Evolutionary conservation across 2,329 filamentous ascomycete species (phyloP), one percentile per base, ranked within the genome.

Genomic region (Saccharata proteae): DNA sequence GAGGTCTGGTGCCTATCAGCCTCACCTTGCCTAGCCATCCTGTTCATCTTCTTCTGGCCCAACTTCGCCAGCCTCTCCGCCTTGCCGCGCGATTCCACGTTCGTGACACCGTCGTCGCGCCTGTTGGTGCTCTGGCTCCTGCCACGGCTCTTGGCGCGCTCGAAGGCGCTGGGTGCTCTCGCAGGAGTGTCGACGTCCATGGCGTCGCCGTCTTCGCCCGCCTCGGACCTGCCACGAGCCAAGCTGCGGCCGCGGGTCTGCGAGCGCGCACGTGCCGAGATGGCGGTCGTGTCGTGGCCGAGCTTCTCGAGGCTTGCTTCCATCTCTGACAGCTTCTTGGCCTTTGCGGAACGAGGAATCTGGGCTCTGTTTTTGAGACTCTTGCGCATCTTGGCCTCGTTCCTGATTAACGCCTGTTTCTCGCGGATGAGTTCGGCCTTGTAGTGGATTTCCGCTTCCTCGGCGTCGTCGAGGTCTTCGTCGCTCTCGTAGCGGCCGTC

Each of bases 1-100:
- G 81, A 80, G 34, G 77, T 77, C 39, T 76, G 75, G 62, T 96
- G 88, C 54, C 92, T 76, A 69, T 98, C 90, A 39, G 80, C 86
- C 66, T 98, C 90, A 68, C 90, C 90, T 69, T 92, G 83, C 58
- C 86, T 77, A 26, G 90, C 90, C 80, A 92, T 90, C 43, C 88
- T 75, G 67, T 98, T 98, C 85, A 92, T 94, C 74, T 85, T 88
- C 71, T 88, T 85, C 77, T 98, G 92, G 48, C 77, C 71, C 54
- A 98, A 63, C 71, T 93, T 96, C 53, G 76, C 71, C 54, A 92
- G 66, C 49, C 79, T 77, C 58, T 93, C 86, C 21, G 83, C 85
- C 71, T 88, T 92, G 38, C 67, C 69, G 43, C 81, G 72, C 29
- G 71, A 64, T 32, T 54, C 58, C 41, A 74, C 71, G 51, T 81